Evolutionary conservation across 1,139 yeast species (phyloP).

Genomic region (Pichia sp.): DNA sequence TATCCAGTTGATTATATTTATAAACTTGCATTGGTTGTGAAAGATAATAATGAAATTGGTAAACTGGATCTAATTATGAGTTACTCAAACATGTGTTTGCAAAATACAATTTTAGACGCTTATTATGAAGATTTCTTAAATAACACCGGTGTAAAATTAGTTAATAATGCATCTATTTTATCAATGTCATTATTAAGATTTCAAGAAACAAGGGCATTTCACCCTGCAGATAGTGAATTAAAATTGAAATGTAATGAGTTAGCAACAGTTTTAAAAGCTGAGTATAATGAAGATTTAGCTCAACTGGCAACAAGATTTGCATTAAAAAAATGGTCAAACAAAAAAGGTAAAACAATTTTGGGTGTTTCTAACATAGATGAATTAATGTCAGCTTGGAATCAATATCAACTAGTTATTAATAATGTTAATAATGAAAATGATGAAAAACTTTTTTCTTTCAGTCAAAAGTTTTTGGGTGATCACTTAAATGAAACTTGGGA

Average conservation of each 20-base stretch:
- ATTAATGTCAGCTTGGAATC: constrained; percentile 53
- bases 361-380: constrained; percentile 66
- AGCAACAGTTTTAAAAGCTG: constrained; percentile 38
- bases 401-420: constrained; percentile 45
- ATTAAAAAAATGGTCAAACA: constrained; percentile 47
- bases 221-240: constrained; percentile 68
- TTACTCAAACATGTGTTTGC: constrained; percentile 79
- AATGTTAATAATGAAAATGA: constrained; percentile 37
- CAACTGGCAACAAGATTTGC: constrained; percentile 79
- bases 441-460: constrained; percentile 36
- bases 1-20: constrained; percentile 71
- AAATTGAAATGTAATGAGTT: constrained; percentile 48
- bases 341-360: constrained; percentile 55
- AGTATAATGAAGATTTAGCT: constrained; percentile 57
- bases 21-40: constrained; percentile 38
- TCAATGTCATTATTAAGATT: constrained; percentile 81
- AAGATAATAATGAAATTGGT: constrained; percentile 34
- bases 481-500: constrained; percentile 66
- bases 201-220: constrained; percentile 64
- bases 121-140: constrained; percentile 43
- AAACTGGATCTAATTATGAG: constrained; percentile 69
- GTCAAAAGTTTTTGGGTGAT: constrained; percentile 43
- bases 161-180: constrained; percentile 78
- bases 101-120: constrained; percentile 54
- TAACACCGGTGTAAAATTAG: constrained; percentile 49